These are phyloP conservation scores for Wickerhamiella pararugosa DNA, from an alignment of 1,139 yeast species.

Conservation along the genomic window DNA sequence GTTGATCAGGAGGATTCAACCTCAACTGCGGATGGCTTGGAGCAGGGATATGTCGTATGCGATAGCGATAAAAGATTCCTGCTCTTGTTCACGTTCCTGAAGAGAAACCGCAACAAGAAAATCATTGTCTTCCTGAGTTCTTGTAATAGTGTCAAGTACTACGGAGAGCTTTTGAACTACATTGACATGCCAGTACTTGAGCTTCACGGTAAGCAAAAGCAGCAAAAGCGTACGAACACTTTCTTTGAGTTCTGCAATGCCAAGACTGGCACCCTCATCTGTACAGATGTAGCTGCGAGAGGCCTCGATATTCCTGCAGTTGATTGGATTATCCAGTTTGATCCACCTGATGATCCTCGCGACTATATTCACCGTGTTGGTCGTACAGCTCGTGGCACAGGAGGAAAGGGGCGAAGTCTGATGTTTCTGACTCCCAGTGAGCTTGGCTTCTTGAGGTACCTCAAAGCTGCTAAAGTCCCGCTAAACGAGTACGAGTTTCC, in stretches of 20 bases:
- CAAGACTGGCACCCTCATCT: slow-evolving; percentile 76
- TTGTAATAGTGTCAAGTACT: slow-evolving; percentile 92
- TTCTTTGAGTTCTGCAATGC: slow-evolving; percentile 97
- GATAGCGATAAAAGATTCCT: slow-evolving; percentile 91
- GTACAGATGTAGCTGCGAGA: slow-evolving; percentile 98
- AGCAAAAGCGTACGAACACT: slow-evolving; percentile 93
- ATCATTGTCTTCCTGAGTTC: slow-evolving; percentile 89
- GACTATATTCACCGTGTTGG: slow-evolving; percentile 97
- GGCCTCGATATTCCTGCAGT: slow-evolving; percentile 96
- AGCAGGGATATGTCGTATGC: slow-evolving; percentile 96
- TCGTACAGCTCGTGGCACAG: slow-evolving; percentile 91
- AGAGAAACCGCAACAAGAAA: slow-evolving; percentile 74
- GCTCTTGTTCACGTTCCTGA: slow-evolving; percentile 77
- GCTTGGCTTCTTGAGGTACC: slow-evolving; percentile 82
- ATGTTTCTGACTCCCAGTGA: slow-evolving; percentile 93
- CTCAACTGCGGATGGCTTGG: slow-evolving; percentile 92
- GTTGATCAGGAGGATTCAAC: slow-evolving; percentile 69
- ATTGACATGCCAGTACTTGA: slow-evolving; percentile 93
- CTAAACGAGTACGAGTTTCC: slow-evolving; percentile 96
- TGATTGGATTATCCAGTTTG: slow-evolving; percentile 94
- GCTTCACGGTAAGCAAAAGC: slow-evolving; percentile 95
- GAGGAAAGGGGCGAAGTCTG: slow-evolving; percentile 81
- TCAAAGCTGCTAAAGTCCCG: slow-evolving; percentile 95
- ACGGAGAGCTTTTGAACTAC: slow-evolving; percentile 85
- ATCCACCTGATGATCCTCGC: slow-evolving; percentile 98